Evolutionary conservation across 2,329 filamentous ascomycete species (phyloP), one percentile per base, ranked within the genome.

Genomic region (Mycogone perniciosa): DNA sequence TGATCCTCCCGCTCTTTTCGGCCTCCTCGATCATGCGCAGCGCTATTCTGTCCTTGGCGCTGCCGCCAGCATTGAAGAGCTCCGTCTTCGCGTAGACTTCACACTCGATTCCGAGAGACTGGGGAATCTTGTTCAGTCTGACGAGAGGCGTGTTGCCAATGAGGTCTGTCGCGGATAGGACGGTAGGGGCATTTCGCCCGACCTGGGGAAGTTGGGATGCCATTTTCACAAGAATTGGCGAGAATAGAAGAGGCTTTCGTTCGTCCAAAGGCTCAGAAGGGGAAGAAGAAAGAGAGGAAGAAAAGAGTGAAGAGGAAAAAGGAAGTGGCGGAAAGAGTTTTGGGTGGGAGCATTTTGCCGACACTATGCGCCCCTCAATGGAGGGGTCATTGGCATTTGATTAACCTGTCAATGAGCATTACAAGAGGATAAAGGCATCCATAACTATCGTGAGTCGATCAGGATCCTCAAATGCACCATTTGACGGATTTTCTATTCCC

Each of bases 81-180:
- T 96, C 91, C 52, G 91, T 80, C 71, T 96, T 96, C 56, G 85
- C 91, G 68, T 92, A 96, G 45, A 96, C 86, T 49, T 89, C 85
- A 51, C 88, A 88, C 67, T 93, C 84, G 63, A 99, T 88, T 48
- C 92, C 92, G 20, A 96, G 77, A 48, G 88, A 92, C 67, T 93
- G 86, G 3, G 93, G 93, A 56, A 99, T 84, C 73, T 87, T 90
- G 75, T 96, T 96, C 56, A 99, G 78, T 45, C 88, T 86, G 39
- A 99, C 89, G 48, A 99, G 83, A n/a, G 93, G 93, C 38, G 92
- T 96, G 71, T 95, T 92, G 64, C 91, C 92, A 62, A 99, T 96
- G 59, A 96, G 83, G 71, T 96, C 85, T 42, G 84, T 87, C 57
- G 91, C 87, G 51, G 82, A 84, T 62, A 82, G 63, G 44, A 74